Conservation (phyloP, 169 alveolate genomes). For the Toxoplasma gondii region DNA sequence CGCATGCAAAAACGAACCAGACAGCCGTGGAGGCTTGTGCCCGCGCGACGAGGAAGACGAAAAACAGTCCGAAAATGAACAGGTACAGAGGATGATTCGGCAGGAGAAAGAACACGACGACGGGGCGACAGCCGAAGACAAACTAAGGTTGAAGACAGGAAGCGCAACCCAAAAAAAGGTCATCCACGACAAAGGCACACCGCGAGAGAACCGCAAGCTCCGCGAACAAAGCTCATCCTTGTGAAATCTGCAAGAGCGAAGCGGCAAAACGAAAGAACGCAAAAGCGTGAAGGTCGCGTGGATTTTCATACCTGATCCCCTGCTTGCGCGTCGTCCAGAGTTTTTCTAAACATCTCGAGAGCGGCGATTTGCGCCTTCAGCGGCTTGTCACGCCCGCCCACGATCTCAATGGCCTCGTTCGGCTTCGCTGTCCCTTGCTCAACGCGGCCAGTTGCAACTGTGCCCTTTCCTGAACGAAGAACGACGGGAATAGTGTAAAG, state of each 20-base stretch:
- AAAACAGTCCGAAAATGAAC: neutral
- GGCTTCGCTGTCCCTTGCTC: slow-evolving; percentile 92
- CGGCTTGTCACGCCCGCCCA: slow-evolving; percentile 69
- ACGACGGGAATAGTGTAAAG: neutral
- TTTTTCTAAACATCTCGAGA: slow-evolving; percentile 93
- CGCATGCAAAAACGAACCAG: no score
- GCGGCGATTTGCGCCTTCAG: slow-evolving; percentile 72
- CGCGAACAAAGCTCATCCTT: no score
- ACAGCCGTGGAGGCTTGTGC: no score
- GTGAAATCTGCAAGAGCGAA: no score
- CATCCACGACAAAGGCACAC: no score
- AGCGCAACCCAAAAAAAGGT: no score
- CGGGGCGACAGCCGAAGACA: no score
- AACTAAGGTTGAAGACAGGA: no score
- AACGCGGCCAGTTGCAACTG: slow-evolving; percentile 94
- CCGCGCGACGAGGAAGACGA: slow-evolving; percentile 1
- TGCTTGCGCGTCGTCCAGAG: slow-evolving; percentile 92
- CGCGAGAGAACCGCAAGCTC: no score
- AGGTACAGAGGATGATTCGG: neutral
- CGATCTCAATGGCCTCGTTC: slow-evolving; percentile 91
- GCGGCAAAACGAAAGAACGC: no score
- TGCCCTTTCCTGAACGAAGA: slow-evolving; percentile 63
- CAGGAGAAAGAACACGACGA: neutral
- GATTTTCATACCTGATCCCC: slow-evolving; percentile 88
- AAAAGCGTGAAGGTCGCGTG: no score